Percentiles rank a stretch among this genome's conserved stretches.
phyloP scores from a whole-genome alignment of 1,139 yeast species.

The Waltiozyma sp. region DNA sequence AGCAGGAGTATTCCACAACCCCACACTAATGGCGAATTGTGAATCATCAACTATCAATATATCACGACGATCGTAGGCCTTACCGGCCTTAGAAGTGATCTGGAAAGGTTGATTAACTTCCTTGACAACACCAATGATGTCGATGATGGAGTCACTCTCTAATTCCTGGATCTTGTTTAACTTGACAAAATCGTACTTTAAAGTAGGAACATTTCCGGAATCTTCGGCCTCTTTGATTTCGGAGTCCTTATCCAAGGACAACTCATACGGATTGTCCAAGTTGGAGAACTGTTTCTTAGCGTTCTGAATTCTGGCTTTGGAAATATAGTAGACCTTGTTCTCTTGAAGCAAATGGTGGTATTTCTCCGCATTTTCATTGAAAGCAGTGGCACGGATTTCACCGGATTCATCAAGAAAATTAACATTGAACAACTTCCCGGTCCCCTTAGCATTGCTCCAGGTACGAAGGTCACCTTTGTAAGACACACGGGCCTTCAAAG shows the following conservation, averaged over 20 bases:
- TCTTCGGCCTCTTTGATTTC: conserved; percentile 64
- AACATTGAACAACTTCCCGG: conserved; percentile 82
- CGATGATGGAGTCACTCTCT: conserved; percentile 66
- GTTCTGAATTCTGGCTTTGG: conserved; percentile 70
- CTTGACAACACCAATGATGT: conserved; percentile 79
- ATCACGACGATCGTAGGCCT: conserved; percentile 87
- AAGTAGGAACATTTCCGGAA: conserved; percentile 58
- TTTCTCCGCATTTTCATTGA: conserved; percentile 77
- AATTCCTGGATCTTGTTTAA: conserved; percentile 53
- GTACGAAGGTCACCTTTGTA: conserved; percentile 80
- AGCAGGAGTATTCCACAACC: conserved; percentile 28
- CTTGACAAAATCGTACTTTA: conserved; percentile 66
- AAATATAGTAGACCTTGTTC: conserved; percentile 79
- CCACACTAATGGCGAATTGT: conserved; percentile 63
- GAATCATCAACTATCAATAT: conserved; percentile 78
- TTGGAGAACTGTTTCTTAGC: conserved; percentile 84
- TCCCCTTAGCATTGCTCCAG: conserved; percentile 80
- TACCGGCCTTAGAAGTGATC: conserved; percentile 88
- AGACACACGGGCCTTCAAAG: conserved; percentile 84
- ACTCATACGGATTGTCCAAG: conserved; percentile 80
- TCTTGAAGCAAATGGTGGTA: conserved; percentile 69
- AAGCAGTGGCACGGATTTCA: conserved; percentile 93
- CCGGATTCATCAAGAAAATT: conserved; percentile 90
- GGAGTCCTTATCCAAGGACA: conserved; percentile 72
- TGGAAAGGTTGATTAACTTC: conserved; percentile 65